Percentiles rank a stretch among this genome's conserved stretches.
These are phyloP conservation scores for Sporothrix pseudoabietina DNA, from an alignment of 2,329 filamentous ascomycete species.

Conservation along the genomic window DNA sequence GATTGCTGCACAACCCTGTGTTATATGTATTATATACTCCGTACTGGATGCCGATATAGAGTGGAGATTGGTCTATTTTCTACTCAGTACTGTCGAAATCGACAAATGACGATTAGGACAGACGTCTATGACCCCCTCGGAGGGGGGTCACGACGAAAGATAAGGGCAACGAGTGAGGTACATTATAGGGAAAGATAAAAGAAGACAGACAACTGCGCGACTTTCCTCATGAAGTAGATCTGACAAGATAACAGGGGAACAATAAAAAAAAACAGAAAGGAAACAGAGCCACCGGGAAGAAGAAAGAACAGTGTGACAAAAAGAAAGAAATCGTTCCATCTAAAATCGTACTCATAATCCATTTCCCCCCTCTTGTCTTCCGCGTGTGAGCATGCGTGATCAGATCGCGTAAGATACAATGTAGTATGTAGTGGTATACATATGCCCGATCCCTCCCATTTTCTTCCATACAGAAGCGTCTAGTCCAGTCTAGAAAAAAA, in stretches of 20 bases:
- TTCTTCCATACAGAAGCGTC: constrained; percentile 6
- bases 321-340: not conserved
- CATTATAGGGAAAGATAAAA: not conserved
- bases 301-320: not conserved
- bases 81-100: not conserved
- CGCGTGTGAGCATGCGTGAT: not conserved
- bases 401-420: constrained; percentile 2
- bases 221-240: not conserved
- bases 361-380: not conserved
- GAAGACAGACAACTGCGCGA: not conserved
- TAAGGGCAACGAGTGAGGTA: not conserved
- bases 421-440: constrained; percentile 5
- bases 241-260: not conserved
- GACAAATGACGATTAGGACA: not conserved
- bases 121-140: not conserved
- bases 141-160: not conserved
- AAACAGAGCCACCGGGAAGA: too few species aligned
- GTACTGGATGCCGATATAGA: not conserved
- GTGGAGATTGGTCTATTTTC: not conserved
- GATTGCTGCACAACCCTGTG: not conserved
- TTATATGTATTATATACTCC: too few species aligned
- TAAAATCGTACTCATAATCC: not conserved
- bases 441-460: not conserved
- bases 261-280: not conserved
- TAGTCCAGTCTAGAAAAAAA: constrained; percentile 4